Percentiles rank a stretch among this genome's conserved stretches.
Evolutionary conservation across 2,329 filamentous ascomycete species (phyloP).

Genomic region (Ceratocystis ficicola): DNA sequence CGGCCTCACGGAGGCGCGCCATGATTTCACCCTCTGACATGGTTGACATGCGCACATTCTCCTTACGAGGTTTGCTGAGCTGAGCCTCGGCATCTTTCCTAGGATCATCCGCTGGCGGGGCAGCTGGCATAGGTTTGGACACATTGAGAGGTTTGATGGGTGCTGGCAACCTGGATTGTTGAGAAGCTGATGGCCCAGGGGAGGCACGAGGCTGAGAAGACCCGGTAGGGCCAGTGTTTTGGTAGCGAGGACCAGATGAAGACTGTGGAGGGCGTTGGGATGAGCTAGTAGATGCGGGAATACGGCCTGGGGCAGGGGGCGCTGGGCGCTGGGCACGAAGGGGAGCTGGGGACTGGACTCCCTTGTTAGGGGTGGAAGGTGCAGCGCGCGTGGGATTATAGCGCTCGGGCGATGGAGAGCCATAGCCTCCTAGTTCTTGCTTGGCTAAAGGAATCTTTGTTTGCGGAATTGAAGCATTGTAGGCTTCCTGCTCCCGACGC

Average conservation of each 20-base stretch:
- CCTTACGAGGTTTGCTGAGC: conserved; percentile 73
- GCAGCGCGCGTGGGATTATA: conserved; percentile 80
- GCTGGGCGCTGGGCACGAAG: conserved; percentile 64
- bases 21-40: conserved; percentile 98
- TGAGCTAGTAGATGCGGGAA: conserved; percentile 11
- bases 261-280: conserved; percentile 25
- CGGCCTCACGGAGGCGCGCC: conserved; percentile 84
- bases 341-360: conserved; percentile 45
- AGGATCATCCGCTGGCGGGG: conserved; percentile 52
- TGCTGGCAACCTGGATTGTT: conserved; percentile 42
- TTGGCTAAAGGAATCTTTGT: conserved; percentile 69
- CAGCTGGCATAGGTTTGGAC: conserved; percentile 44
- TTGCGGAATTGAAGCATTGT: conserved; percentile 81
- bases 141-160: conserved; percentile 72
- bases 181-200: conserved; percentile 30
- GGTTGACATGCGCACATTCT: conserved; percentile 95
- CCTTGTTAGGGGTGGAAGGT: conserved; percentile 51
- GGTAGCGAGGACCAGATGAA: conserved; percentile 43
- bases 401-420: conserved; percentile 43
- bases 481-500: conserved; percentile 68
- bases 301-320: conserved; percentile 48
- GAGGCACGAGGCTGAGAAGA: conserved; percentile 30
- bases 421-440: conserved; percentile 63
- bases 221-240: conserved; percentile 33
- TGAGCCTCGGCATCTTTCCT: conserved; percentile 76